Conservation (phyloP, 805 yeast genomes). For the Blastobotrys mokoenaii region DNA sequence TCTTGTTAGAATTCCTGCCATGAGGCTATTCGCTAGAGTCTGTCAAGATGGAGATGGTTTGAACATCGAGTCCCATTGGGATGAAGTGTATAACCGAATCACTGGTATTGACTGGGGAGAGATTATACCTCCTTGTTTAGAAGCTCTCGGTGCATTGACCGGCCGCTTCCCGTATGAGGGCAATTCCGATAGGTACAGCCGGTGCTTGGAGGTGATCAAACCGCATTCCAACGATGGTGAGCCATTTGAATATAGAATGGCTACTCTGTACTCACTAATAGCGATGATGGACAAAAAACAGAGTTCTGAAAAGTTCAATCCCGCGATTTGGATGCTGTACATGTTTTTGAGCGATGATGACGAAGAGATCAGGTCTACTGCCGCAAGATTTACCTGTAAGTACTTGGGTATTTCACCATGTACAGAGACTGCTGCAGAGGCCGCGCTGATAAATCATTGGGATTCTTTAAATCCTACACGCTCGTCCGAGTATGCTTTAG, state of each 20-base stretch:
- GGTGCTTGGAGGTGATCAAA: conserved; percentile 26
- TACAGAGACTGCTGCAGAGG: conserved; percentile 31
- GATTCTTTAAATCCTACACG: no score
- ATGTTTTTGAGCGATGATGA: conserved; percentile 51
- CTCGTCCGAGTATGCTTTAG: no score
- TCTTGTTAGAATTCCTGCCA: conserved; percentile 21
- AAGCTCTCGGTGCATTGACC: conserved; percentile 42
- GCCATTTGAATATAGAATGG: conserved; percentile 38
- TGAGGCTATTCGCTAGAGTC: conserved; percentile 14
- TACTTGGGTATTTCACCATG: conserved; percentile 22
- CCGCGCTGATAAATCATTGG: neutral
- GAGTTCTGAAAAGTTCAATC: no score
- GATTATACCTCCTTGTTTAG: conserved; percentile 40
- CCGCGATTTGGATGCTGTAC: conserved; percentile 13
- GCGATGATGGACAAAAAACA: conserved; percentile 23
- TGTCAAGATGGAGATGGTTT: conserved; percentile 11
- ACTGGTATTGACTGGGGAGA: conserved; percentile 35
- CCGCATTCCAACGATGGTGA: conserved; percentile 34
- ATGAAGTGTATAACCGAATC: conserved; percentile 24
- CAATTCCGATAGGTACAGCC: conserved; percentile 11
- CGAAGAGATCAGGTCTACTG: conserved; percentile 42
- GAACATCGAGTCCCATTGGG: conserved; percentile 20
- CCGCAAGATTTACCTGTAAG: conserved; percentile 36
- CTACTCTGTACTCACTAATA: conserved; percentile 38
- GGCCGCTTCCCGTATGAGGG: conserved; percentile 17